phyloP scores from a whole-genome alignment of 2,329 filamentous ascomycete species.

The Aureobasidium leucospermi region DNA sequence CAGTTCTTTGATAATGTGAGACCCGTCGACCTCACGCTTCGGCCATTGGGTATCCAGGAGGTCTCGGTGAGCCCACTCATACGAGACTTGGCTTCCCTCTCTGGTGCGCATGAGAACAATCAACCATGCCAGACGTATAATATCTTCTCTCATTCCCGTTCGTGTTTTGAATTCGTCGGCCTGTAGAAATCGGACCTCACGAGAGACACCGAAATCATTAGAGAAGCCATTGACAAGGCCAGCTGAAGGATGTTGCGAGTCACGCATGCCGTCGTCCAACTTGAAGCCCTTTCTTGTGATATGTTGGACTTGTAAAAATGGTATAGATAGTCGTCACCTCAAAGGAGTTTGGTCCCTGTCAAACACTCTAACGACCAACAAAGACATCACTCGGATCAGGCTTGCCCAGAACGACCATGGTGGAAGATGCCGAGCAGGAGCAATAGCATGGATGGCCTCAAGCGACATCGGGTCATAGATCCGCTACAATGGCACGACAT shows the following conservation, averaged over 20 bases:
- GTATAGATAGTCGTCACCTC: neutral
- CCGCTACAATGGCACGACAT: constrained; percentile 3
- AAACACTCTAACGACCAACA: neutral
- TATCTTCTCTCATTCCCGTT: constrained; percentile 35
- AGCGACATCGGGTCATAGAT: constrained; percentile 7
- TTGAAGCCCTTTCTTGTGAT: neutral
- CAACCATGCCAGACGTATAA: constrained; percentile 39
- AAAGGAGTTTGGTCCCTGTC: neutral
- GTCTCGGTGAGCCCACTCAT: constrained; percentile 33
- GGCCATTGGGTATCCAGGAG: constrained; percentile 22
- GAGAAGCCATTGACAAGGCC: neutral
- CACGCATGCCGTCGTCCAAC: neutral
- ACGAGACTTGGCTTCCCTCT: constrained; percentile 33
- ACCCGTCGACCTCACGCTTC: constrained; percentile 8
- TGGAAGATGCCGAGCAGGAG: neutral
- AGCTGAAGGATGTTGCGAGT: neutral
- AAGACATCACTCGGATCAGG: neutral
- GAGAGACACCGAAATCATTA: neutral
- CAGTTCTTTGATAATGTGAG: constrained; percentile 28
- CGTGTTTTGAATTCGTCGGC: constrained; percentile 21
- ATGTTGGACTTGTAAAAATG: neutral
- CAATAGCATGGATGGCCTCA: neutral
- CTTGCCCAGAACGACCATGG: neutral
- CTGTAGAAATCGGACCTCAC: constrained; percentile 22
- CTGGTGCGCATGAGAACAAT: constrained; percentile 37